Evolutionary conservation across 352 stramenopile genomes (phyloP), one percentile per base, ranked within the genome.

Genomic region (Phytophthora brassicae): DNA sequence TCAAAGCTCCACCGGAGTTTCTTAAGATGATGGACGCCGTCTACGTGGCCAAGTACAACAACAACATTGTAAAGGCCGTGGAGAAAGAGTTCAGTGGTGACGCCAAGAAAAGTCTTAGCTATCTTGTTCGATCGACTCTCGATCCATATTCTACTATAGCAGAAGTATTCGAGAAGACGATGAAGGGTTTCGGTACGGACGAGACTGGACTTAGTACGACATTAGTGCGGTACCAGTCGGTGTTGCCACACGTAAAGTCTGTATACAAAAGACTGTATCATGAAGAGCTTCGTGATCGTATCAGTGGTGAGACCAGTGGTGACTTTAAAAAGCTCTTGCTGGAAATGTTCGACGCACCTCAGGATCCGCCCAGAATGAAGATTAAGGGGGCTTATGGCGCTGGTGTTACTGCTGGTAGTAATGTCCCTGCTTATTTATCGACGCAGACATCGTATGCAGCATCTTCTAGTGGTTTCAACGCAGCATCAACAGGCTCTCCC

Each of bases 71-170:
- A 22, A 87, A 89, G 51, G 84, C 84, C 3, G 68, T 94, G 7
- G 77, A 94, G 31, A 92, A 88, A 59, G 84, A 94, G 64, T 94
- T 94, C 45, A 89, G 82, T 29, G 84, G 84, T 5, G 78, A 91
- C 47, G 84, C 84, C 33, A 88, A 89, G 70, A 80, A 77, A 31
- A 79, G 67, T 61, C 79, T 94, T 28, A 77, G 77, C 45, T 88
- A 86, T 46, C 58, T 89, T 6, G 65, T 85, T 23, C 64, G 73
- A 33, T 77, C 67, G 23, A 72, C 76, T 1, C 75, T 93, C 43
- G 77, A 92, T 41, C 75, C 84, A 35, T 88, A 77, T 43, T 70
- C 75, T 56, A 77, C 79, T 12, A 86, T 90, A n/a, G 79, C 78
- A 0, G 77, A 90, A 47, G 64, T 85, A 22, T 88, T 90, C 63